Conservation (phyloP, 257 asterid genomes). For the Nicotiana obtusifolia region DNA sequence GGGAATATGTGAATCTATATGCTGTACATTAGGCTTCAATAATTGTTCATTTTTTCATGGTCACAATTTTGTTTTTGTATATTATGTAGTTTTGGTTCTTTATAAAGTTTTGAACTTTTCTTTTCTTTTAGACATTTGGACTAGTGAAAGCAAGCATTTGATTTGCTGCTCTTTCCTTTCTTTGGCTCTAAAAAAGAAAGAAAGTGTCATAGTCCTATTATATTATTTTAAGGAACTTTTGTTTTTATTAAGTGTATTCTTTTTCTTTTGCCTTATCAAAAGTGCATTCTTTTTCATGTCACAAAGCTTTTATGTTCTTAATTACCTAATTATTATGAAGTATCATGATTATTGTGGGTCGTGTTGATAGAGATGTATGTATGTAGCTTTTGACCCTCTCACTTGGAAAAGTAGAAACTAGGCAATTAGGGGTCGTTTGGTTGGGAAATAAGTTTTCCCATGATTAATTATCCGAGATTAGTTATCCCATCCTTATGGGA, state of each 20-base stretch:
- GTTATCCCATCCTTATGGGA: too few relatives aligned
- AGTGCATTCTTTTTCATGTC: background rate
- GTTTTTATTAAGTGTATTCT: background rate
- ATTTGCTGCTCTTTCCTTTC: background rate
- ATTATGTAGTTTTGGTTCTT: background rate
- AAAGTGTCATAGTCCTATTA: background rate
- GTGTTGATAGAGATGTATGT: background rate
- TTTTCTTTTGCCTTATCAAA: background rate
- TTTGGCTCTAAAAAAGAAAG: background rate
- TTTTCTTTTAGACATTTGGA: background rate
- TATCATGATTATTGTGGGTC: slow-evolving; percentile 2
- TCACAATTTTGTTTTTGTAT: background rate
- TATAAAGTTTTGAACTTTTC: background rate
- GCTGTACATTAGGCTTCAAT: background rate
- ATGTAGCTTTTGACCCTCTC: slow-evolving; percentile 10
- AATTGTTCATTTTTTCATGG: background rate
- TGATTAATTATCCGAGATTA: too few relatives aligned
- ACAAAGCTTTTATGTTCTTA: background rate
- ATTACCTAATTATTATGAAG: background rate
- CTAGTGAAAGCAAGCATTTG: background rate
- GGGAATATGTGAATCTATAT: background rate
- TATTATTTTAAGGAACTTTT: background rate
- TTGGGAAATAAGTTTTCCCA: too few relatives aligned
- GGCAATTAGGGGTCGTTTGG: too few relatives aligned
- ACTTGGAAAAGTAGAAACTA: background rate